phyloP scores from a whole-genome alignment of 805 yeast genomes.

The Starmerella sirachaensis region DNA sequence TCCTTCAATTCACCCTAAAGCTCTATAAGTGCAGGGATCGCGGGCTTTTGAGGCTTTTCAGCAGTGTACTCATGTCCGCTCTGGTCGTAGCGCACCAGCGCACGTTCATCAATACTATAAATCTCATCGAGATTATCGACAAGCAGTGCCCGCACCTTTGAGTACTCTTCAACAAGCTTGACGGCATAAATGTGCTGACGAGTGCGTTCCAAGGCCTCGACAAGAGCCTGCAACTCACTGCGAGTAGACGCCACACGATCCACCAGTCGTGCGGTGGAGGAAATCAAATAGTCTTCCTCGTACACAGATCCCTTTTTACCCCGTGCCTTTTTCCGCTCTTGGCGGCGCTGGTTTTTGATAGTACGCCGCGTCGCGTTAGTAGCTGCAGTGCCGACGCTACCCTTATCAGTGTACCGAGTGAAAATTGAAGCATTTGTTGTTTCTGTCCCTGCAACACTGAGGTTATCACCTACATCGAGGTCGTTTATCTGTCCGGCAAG shows the following conservation, averaged over 20 bases:
- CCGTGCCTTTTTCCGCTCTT: constrained; percentile 88
- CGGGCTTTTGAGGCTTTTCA: constrained; percentile 26
- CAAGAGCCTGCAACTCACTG: constrained; percentile 58
- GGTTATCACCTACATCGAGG: constrained; percentile 72
- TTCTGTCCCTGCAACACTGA: constrained; percentile 89
- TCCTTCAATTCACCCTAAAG: neutral
- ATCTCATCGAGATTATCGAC: constrained; percentile 60
- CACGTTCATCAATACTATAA: constrained; percentile 68
- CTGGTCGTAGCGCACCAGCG: constrained; percentile 80
- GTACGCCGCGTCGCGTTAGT: constrained; percentile 93
- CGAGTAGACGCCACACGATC: constrained; percentile 68
- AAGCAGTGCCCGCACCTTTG: constrained; percentile 44
- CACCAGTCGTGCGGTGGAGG: constrained; percentile 74
- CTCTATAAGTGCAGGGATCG: constrained; percentile 7
- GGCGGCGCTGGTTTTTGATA: constrained; percentile 82
- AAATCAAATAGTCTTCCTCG: constrained; percentile 88
- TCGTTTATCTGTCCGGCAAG: constrained; percentile 18
- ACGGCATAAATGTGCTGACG: constrained; percentile 66
- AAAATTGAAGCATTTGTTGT: constrained; percentile 87
- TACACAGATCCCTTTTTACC: constrained; percentile 97
- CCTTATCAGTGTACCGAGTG: constrained; percentile 89
- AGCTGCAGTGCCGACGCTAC: constrained; percentile 82
- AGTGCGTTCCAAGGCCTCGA: constrained; percentile 68
- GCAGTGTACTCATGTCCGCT: constrained; percentile 71
- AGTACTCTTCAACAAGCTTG: constrained; percentile 59